Evolutionary conservation across 306 rosid genomes (phyloP), one percentile per base, ranked within the genome.

Genomic region (Glycine latifolia): DNA sequence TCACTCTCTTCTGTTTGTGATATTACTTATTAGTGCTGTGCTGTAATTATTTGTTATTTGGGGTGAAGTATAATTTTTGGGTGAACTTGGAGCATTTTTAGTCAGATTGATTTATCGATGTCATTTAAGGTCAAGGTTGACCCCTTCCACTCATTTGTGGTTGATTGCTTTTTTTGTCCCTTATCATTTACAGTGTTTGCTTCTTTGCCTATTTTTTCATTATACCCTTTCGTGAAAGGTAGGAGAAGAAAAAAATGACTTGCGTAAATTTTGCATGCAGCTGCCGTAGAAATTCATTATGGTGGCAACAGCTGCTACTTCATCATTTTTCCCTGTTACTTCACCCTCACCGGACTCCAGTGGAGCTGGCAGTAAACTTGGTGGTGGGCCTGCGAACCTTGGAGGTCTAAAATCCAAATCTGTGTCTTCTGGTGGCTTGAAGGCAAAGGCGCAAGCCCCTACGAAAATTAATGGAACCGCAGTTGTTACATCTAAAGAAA

Each of bases 381-480:
- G 91, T 52, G 62, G 84, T 75, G 90, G 90, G 35, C 78, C 82
- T 68, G 73, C 65, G 12, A 89, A 76, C 85, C 85, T 92, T 46
- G 91, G 86, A 35, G 90, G 91, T 74, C 70, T 79, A 68, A 94
- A 88, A 59, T 88, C 89, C 7, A 96, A 94, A 79, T 85, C 87
- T 26, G 73, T 83, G 3, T 73, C 94, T 17, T 82, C 88, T 50
- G 82, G 92, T 73, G 85, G 93, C 85, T 84, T 96, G 94, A 96
- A 91, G 91, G 88, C 92, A 60, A 92, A 91, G 83, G 97, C 97
- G 81, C 99, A 93, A 80, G 97, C 98, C 77, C 97, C 98, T 77
- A 77, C 94, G 3, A 96, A 96, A 82, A 87, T 96, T 65, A 96
- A 94, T 83, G 99, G 99, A 31, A 85, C 82, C 44, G 15, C 88